Conservation (phyloP, 805 yeast genomes). For the Yamadazyma endophytica region DNA sequence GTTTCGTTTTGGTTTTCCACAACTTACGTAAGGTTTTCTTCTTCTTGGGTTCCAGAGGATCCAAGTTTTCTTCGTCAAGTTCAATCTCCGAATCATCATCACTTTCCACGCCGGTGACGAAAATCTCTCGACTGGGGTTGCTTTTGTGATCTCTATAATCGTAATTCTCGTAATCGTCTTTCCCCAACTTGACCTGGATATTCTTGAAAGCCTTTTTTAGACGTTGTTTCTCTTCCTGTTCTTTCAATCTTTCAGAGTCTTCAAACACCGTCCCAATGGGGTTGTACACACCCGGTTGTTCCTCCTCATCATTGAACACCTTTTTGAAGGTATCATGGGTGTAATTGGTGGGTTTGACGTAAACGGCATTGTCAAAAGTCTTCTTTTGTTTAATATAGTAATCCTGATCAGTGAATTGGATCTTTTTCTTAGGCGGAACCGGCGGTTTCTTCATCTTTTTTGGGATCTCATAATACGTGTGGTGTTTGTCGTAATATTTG, state of each 20-base stretch:
- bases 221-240: slow-evolving; percentile 18
- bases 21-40: slow-evolving; percentile 10
- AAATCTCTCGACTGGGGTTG: slow-evolving; percentile 15
- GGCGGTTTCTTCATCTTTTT: slow-evolving; percentile 1
- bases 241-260: slow-evolving; percentile 16
- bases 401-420: slow-evolving; percentile 16
- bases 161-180: slow-evolving; percentile 27
- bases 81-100: slow-evolving; percentile 13
- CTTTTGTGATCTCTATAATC: slow-evolving; percentile 21
- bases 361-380: slow-evolving; percentile 26
- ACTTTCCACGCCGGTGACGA: slow-evolving; percentile 14
- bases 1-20: slow-evolving; percentile 17
- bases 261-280: slow-evolving; percentile 40
- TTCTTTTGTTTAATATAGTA: slow-evolving; percentile 36
- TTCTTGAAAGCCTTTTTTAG: slow-evolving; percentile 24
- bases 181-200: slow-evolving; percentile 25
- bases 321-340: slow-evolving; percentile 38
- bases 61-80: slow-evolving; percentile 3
- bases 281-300: slow-evolving; percentile 25
- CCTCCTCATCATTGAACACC: slow-evolving; percentile 30
- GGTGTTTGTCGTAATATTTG: neutral
- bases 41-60: slow-evolving; percentile 13
- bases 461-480: slow-evolving; percentile 3
- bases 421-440: slow-evolving; percentile 1
- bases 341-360: slow-evolving; percentile 30